Evolutionary conservation across 2,329 filamentous ascomycete species (phyloP), one percentile per base, ranked within the genome.

Genomic region (Epicoccum nigrum): DNA sequence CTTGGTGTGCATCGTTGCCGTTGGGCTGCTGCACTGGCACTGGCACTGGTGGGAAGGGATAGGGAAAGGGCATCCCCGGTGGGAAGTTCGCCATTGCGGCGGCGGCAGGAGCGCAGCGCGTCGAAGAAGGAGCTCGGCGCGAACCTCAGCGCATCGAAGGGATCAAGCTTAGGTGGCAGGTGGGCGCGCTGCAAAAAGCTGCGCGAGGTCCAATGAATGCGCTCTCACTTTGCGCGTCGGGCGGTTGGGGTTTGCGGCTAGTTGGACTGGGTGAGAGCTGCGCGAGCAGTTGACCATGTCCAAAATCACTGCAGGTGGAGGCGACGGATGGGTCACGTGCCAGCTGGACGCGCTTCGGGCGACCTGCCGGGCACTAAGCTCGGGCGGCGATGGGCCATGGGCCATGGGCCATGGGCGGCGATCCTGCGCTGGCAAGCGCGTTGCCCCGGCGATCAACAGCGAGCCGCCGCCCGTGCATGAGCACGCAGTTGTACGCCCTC

Each of bases 41-140:
- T 37, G 45, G 49, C 43, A 43, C 39, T 13, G 46, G 51, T 8
- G 51, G 59, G 8, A 54, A 60, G 11, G 62, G 58, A 25, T 55
- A 60, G 12, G 55, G 55, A 39, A 68, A 64, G 45, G 63, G 60
- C 35, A 64, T 61, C 28, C 44, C 50, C 16, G 49, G 49, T 44
- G 61, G 59, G 48, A 64, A 62, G 60, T 63, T 67, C 13, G 67
- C 67, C 69, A 71, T 71, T 21, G 40, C 40, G 35, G 51, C 37
- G 45, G 40, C 40, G 35, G 51, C 37, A 48, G 44, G 43, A 40
- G 51, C 39, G 51, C 45, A 33, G 40, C 50, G 50, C 50, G 51
- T 54, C 23, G 45, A 40, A 40, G 51, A 32, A 49, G 38, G 45
- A 53, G 44, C 49, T 46, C 39, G 47, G 58, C 50, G 42, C 55